Base-by-base conservation (phyloP, 306 rosid genomes). In the Prunus mongolica region DNA sequence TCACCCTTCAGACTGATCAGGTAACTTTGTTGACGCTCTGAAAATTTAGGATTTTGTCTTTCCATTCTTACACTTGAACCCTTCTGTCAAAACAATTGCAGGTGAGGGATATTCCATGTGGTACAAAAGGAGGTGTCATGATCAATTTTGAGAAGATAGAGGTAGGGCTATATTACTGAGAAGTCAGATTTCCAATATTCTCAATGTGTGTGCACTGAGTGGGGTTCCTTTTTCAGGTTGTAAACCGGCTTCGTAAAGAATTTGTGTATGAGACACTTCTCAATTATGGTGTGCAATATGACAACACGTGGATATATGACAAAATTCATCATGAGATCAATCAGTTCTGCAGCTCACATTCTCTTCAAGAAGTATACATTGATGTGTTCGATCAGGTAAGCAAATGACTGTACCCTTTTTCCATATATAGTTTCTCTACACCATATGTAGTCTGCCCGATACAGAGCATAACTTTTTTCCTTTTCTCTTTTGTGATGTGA, bases 41-140 rank as follows among this genome's bases (percentile, higher is more conserved):
- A 69, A 34, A 65, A 63, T 65, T 56, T 38, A 67, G 50, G 55
- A 12, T 54, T 81, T 66, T 18, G 63, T 68, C 52, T 56, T 72
- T 71, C 81, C 47, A 65, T 27, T 64, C 9, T 71, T 38, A 41
- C 57, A 16, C 38, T 60, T 56, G 32, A n/a, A 58, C 62, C 49
- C 2, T 46, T 65, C 25, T 57, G 70, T 62, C 27, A 3, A 6
- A 28, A 34, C 20, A 25, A 52, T 76, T 85, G 69, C 84, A 92
- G 99, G 97, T 95, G 75, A 90, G 87, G 80, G 89, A 92, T 78
- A 92, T 95, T 88, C 92, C 99, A 27, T 95, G 99, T 1, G 99
- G 97, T 78, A 92, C 97, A 14, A 95, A 95, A 83, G 99, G 97
- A 65, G 99, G 93, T 71, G 97, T 95, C 69, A 92, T 90, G 97